Evolutionary conservation across 2,329 filamentous ascomycete genomes (phyloP), one percentile per base, ranked within the genome.

Genomic region (Botrytis cinerea): DNA sequence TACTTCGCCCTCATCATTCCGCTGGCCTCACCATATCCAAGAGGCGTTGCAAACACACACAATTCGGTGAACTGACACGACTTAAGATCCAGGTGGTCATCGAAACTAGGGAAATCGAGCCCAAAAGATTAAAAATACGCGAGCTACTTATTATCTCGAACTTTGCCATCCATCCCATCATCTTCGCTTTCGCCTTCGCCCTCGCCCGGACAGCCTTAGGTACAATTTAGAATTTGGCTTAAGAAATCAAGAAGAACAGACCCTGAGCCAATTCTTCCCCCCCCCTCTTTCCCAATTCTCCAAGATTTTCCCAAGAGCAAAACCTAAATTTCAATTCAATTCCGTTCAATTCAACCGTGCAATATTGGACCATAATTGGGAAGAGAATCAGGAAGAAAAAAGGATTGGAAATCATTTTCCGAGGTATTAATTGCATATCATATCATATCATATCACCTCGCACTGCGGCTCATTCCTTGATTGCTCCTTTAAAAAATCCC

Each of bases 381-480:
- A 25, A 51, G n/a, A 28, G 7, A 28, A 16, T 16, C 16, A 22
- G n/a, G 51, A 18, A 32, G n/a, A 4, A 28, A 35, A 66, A 66
- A 66, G 62, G 28, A 48, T 48, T 48, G 62, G 28, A 35, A n/a
- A 25, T 45, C 62, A 28, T 28, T 66, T 48, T 35, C 28, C 18
- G 45, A 66, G 28, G 43, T 48, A 35, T 48, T 9, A 25, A 54
- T 45, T 59, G n/a, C 35, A 57, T 32, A 69, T 18, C 5, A 63
- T 32, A 28, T 28, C 28, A 28, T 28, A 28, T 28, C 35, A 57
- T 32, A 69, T 18, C 5, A 63, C 25, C 6, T 28, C 46, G 25
- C 59, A 72, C 48, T 72, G 70, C 61, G 70, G 61, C 70, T 72
- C 70, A 59, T 57, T 67, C 38, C 60, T 59, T n/a, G 25, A 66